These are phyloP conservation scores for Epichloe festucae DNA, from an alignment of 2,329 filamentous ascomycete species.

Conservation along the genomic window DNA sequence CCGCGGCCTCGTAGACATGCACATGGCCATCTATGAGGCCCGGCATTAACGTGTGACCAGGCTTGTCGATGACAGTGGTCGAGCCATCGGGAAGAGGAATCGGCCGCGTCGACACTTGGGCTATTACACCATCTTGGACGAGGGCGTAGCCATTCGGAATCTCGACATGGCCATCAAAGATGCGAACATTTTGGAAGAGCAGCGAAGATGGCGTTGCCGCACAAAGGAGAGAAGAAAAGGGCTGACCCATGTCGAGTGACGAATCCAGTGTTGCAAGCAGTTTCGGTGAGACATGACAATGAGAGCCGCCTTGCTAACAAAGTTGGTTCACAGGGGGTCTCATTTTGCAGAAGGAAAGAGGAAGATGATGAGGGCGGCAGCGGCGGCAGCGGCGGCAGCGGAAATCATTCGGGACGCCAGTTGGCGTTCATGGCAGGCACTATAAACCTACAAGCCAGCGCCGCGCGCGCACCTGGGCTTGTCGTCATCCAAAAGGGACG, in stretches of 20 bases:
- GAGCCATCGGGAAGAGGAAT: constrained; percentile 7
- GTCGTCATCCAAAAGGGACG: neutral
- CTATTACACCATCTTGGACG: constrained; percentile 28
- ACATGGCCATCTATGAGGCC: constrained; percentile 38
- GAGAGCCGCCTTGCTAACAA: neutral
- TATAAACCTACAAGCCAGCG: neutral
- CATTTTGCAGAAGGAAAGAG: neutral
- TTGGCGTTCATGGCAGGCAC: neutral
- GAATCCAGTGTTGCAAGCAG: neutral
- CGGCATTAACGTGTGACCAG: constrained; percentile 33
- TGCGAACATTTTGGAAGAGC: constrained; percentile 19
- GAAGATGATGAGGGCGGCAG: too few relatives aligned
- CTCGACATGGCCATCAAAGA: constrained; percentile 31
- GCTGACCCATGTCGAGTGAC: constrained; percentile 1
- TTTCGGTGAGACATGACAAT: constrained; percentile 1
- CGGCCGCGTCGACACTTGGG: constrained; percentile 9
- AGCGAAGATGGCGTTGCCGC: constrained; percentile 1
- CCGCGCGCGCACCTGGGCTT: neutral
- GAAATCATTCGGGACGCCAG: too few relatives aligned
- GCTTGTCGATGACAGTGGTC: constrained; percentile 23
- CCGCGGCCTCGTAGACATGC: constrained; percentile 28
- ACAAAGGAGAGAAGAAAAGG: neutral
- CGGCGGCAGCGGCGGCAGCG: too few relatives aligned
- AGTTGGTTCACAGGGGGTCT: neutral
- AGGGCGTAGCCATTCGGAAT: constrained; percentile 27